phyloP scores from a whole-genome alignment of 2,329 filamentous ascomycete genomes.

The Aureobasidium musti region DNA sequence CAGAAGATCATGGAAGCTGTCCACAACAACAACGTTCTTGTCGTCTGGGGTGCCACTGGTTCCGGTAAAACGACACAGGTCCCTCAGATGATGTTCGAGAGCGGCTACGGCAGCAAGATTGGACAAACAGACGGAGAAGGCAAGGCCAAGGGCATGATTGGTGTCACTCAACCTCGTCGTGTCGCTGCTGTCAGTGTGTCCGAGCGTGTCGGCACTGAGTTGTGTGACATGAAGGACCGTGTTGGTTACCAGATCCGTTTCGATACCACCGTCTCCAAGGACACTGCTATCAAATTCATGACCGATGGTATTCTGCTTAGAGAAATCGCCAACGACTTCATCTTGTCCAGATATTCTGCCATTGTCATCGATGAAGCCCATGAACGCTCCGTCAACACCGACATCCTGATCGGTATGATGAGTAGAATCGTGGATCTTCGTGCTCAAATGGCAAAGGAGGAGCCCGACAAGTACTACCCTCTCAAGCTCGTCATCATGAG shows the following conservation, averaged over 20 bases:
- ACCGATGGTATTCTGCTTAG: slow-evolving; percentile 94
- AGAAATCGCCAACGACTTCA: slow-evolving; percentile 87
- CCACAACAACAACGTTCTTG: slow-evolving; percentile 83
- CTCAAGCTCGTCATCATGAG: slow-evolving; percentile 98
- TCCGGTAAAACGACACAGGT: slow-evolving; percentile 98
- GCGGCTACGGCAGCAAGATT: slow-evolving; percentile 78
- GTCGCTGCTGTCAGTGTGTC: slow-evolving; percentile 98
- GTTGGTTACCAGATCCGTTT: slow-evolving; percentile 95
- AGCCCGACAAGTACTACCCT: slow-evolving; percentile 67
- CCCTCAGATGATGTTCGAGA: slow-evolving; percentile 93
- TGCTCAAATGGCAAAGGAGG: slow-evolving; percentile 70
- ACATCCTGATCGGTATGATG: slow-evolving; percentile 96
- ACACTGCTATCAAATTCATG: slow-evolving; percentile 97
- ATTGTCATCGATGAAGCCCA: slow-evolving; percentile 97
- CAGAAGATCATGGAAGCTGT: slow-evolving; percentile 98
- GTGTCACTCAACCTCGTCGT: slow-evolving; percentile 89
- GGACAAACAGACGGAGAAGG: slow-evolving; percentile 46
- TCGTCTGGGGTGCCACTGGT: slow-evolving; percentile 92
- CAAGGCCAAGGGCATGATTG: slow-evolving; percentile 78
- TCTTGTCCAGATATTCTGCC: slow-evolving; percentile 84
- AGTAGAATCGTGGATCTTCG: slow-evolving; percentile 87
- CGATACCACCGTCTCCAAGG: slow-evolving; percentile 75
- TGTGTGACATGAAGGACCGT: slow-evolving; percentile 72
- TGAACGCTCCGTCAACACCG: slow-evolving; percentile 95
- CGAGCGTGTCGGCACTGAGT: slow-evolving; percentile 81